Conservation (phyloP, 805 yeast species). For the Schwanniomyces sp. region DNA sequence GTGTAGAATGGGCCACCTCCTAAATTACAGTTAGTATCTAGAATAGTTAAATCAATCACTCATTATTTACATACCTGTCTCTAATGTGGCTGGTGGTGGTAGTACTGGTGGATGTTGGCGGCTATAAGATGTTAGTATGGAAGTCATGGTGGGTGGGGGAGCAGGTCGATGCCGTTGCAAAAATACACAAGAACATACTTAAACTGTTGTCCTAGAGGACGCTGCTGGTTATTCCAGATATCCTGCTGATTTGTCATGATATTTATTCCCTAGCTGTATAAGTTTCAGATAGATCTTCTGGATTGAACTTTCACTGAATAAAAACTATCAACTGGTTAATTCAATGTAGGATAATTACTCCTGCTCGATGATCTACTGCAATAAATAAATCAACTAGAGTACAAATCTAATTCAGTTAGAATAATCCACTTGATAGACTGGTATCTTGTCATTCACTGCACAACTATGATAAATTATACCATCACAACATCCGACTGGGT, state of each 20-base stretch:
- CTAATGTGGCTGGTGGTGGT: slow-evolving; percentile 59
- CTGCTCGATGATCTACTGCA: not conserved
- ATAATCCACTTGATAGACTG: not conserved
- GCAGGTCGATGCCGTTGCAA: not conserved
- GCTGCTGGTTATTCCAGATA: slow-evolving; percentile 43
- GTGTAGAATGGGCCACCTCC: slow-evolving; percentile 50
- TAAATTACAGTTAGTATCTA: slow-evolving; percentile 20
- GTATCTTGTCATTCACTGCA: not conserved
- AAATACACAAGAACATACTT: slow-evolving; percentile 23
- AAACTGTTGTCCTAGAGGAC: slow-evolving; percentile 42
- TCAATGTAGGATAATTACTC: not conserved
- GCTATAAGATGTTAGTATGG: slow-evolving; percentile 23
- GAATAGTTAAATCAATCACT: not conserved
- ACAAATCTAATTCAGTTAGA: not conserved
- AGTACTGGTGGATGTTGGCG: slow-evolving; percentile 61
- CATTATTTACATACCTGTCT: slow-evolving; percentile 41
- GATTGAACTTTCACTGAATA: not conserved
- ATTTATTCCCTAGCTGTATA: not conserved
- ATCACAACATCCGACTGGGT: slow-evolving; percentile 8
- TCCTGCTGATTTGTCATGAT: slow-evolving; percentile 41
- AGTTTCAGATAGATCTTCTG: not conserved
- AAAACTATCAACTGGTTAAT: not conserved
- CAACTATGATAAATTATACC: slow-evolving; percentile 3
- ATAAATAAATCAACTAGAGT: not conserved
- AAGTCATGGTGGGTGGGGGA: not conserved